Percentiles rank a stretch among this genome's conserved stretches.
Evolutionary conservation across 106 monocot genomes (phyloP).

Genomic region (Platanthera zijinensis): DNA sequence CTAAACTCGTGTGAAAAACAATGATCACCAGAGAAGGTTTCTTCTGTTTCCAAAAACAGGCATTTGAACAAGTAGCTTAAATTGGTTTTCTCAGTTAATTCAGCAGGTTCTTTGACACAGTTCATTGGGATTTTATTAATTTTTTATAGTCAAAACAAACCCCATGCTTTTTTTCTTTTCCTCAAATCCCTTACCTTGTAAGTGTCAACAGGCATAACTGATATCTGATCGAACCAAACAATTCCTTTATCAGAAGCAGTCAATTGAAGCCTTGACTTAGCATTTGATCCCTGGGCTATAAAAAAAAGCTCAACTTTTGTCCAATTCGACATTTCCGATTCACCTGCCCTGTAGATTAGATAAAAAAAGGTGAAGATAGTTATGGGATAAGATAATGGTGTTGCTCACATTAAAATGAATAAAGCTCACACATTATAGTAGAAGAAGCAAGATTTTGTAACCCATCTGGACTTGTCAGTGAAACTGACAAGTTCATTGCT

Average conservation of each 20-base stretch:
- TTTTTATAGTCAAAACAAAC: background rate
- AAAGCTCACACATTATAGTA: slow-evolving; percentile 45
- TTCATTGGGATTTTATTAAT: background rate
- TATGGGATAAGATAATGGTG: background rate
- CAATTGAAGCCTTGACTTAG: slow-evolving; percentile 67
- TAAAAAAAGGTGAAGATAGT: background rate
- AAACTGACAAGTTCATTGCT: slow-evolving; percentile 47
- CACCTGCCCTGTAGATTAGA: slow-evolving; percentile 24
- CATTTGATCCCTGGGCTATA: slow-evolving; percentile 40
- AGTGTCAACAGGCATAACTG: slow-evolving; percentile 77
- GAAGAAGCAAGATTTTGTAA: slow-evolving; percentile 51
- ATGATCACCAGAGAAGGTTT: background rate
- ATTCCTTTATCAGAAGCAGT: slow-evolving; percentile 60
- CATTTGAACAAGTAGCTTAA: background rate
- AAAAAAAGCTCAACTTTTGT: slow-evolving; percentile 61
- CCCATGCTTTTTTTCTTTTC: background rate
- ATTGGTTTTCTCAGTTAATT: too few species aligned
- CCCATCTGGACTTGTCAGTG: slow-evolving; percentile 80
- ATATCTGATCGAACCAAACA: slow-evolving; percentile 90
- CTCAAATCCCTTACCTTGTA: slow-evolving; percentile 51
- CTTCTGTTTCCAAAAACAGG: background rate
- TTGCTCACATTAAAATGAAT: background rate
- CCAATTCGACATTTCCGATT: slow-evolving; percentile 44
- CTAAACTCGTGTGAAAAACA: background rate
- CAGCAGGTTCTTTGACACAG: background rate